A percentile compares a stretch with the other conserved stretches of the same genome.
Evolutionary conservation across 768 basidiomycete genomes (phyloP).

Genomic region (Naganishia onofrii): DNA sequence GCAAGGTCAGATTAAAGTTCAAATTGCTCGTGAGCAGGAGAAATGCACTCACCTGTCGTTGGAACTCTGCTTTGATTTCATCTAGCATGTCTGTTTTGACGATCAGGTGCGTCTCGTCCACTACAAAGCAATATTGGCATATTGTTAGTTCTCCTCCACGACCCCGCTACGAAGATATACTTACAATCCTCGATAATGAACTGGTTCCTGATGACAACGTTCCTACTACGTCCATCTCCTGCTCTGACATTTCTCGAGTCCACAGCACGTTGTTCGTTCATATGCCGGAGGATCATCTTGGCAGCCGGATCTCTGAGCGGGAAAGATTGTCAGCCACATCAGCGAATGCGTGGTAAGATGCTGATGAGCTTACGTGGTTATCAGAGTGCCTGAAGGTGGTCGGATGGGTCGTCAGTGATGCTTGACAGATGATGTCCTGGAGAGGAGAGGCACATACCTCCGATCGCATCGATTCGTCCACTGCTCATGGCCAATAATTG

Average conservation of each 20-base stretch:
- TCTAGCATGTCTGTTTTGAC: slow-evolving; percentile 16
- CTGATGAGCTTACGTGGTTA: slow-evolving; percentile 2
- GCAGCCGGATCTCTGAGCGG: slow-evolving; percentile 8
- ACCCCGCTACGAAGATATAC: background rate
- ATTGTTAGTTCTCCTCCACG: background rate
- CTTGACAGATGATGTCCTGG: no score
- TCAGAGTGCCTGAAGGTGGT: slow-evolving; percentile 1
- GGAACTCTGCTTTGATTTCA: slow-evolving; percentile 18
- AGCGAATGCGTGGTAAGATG: no score
- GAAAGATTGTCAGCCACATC: background rate
- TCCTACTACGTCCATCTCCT: slow-evolving; percentile 13
- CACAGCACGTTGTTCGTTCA: slow-evolving; percentile 23
- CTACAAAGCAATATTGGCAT: background rate
- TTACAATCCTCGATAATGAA: slow-evolving; percentile 21
- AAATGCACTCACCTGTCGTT: background rate
- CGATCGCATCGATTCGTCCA: slow-evolving; percentile 17
- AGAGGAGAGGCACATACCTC: background rate
- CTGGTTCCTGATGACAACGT: slow-evolving; percentile 17
- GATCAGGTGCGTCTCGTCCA: slow-evolving; percentile 17
- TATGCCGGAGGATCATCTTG: slow-evolving; percentile 23
- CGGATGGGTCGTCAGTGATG: background rate
- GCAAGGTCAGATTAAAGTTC: background rate
- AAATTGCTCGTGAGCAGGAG: background rate
- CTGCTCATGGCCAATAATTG: background rate
- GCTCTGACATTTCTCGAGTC: slow-evolving; percentile 8